These are phyloP conservation scores for Parmelia sp. DNA, from an alignment of 495 filamentous ascomycete genomes.

Conservation along the genomic window DNA sequence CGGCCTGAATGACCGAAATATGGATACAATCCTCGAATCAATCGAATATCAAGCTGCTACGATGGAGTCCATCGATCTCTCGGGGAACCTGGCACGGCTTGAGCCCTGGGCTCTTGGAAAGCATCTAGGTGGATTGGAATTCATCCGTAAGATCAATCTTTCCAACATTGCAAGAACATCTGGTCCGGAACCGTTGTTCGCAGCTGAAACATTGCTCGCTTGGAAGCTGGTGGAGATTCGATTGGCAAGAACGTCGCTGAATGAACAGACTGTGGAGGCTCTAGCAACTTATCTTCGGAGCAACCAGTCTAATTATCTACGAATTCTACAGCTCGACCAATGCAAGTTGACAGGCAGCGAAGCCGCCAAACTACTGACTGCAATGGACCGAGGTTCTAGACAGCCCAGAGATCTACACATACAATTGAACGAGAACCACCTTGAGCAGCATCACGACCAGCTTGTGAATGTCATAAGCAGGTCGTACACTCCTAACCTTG, in stretches of 20 bases:
- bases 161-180: conserved; percentile 60
- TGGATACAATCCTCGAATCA: conserved; percentile 25
- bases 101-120: conserved; percentile 56
- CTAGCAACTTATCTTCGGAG: conserved; percentile 59
- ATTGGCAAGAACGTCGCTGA: conserved; percentile 60
- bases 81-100: conserved; percentile 66
- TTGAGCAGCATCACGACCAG: conserved; percentile 64
- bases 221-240: conserved; percentile 73
- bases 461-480: conserved; percentile 63
- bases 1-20: conserved; percentile 49
- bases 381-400: conserved; percentile 52
- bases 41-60: conserved; percentile 61
- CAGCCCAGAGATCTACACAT: conserved; percentile 64
- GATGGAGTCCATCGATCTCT: conserved; percentile 70
- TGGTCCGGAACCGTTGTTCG: conserved; percentile 56
- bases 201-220: conserved; percentile 57
- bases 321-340: conserved; percentile 66
- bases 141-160: conserved; percentile 64
- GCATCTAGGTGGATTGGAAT: conserved; percentile 60
- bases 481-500: conserved; percentile 58
- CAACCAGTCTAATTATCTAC: conserved; percentile 57
- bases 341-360: conserved; percentile 73
- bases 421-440: conserved; percentile 71
- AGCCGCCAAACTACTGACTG: conserved; percentile 70
- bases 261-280: conserved; percentile 47